A percentile compares a stretch with the other conserved stretches of the same genome.
Conservation (phyloP, 768 basidiomycete species). For the Boletus sp. region DNA sequence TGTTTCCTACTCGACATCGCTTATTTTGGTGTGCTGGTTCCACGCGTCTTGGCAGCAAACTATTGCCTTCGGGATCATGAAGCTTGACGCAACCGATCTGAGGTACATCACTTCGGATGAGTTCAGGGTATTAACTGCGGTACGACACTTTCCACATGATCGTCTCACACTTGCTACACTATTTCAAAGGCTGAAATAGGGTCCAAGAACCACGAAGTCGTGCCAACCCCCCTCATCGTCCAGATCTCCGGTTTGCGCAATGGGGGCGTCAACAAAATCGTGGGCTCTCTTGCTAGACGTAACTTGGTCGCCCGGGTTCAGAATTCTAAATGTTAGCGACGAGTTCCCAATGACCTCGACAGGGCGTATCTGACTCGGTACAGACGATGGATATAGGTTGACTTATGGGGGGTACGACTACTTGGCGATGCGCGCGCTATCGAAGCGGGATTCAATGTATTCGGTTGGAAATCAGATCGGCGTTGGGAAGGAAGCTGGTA, state of each 20-base stretch:
- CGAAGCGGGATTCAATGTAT: conserved; percentile 81
- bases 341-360: neutral
- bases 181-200: conserved; percentile 85
- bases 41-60: conserved; percentile 1
- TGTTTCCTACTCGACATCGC: neutral
- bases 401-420: conserved; percentile 99
- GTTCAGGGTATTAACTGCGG: conserved; percentile 94
- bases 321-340: conserved; percentile 78
- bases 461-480: conserved; percentile 98
- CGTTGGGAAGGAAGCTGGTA: conserved; percentile 96
- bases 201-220: conserved; percentile 96
- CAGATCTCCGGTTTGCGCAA: conserved; percentile 91
- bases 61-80: conserved; percentile 50
- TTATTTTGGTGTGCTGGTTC: conserved; percentile 2
- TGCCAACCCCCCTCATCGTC: conserved; percentile 83
- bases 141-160: conserved; percentile 29
- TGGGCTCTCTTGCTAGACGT: conserved; percentile 88
- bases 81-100: conserved; percentile 91
- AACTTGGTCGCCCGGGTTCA: conserved; percentile 87
- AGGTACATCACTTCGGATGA: conserved; percentile 90
- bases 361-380: conserved; percentile 3
- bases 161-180: conserved; percentile 3
- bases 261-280: conserved; percentile 90
- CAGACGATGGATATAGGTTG: conserved; percentile 95
- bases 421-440: conserved; percentile 89